Evolutionary conservation across 192 early-diverging fungal genomes (phyloP), one percentile per base, ranked within the genome.

Genomic region (Backusella morwellensis): DNA sequence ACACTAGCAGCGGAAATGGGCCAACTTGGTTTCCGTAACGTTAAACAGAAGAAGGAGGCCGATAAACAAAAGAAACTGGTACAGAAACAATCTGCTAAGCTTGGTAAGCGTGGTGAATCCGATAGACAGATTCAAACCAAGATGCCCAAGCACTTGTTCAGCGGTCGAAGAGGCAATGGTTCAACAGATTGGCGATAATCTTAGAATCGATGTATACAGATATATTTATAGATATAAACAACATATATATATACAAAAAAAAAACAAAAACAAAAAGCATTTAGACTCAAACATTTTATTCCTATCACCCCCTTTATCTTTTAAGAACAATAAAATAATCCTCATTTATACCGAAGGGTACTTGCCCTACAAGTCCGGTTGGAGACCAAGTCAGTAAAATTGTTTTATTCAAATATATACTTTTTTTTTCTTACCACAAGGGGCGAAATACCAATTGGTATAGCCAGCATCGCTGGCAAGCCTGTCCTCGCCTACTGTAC

Each of bases 111-210:
- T 23, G 97, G 97, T 76, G 98, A 99, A 84, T 86, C 95, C 21
- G 98, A 99, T 81, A 90, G 98, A 80, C 84, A 83, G 19, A 96
- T 99, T 72, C 81, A 85, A 69, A 90, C 88, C 73, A 97, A 98
- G 88, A 95, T 93, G 93, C 98, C 98, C 56, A 98, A 97, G 87
- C 98, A 99, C 82, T 87, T 99, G 90, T 98, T 97, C 81, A 84
- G 93, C 21, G 95, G 95, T 78, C 99, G 99, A 88, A 90, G 93
- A 73, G 87, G 88, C 41, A 89, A 90, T 50, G 95, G 94, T 71
- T 90, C 92, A 66, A 90, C 88, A 77, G 93, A 95, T 83, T 92
- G 92, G 76, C 91, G 95, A 84, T 96, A 92, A 86, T 26, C 9
- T 59, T 26, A 26, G 54, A 59, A 21, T 23, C 26, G 9, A 59